These are phyloP conservation scores for Stemphylium beticola DNA, from an alignment of 2,329 filamentous ascomycete species.

Conservation along the genomic window DNA sequence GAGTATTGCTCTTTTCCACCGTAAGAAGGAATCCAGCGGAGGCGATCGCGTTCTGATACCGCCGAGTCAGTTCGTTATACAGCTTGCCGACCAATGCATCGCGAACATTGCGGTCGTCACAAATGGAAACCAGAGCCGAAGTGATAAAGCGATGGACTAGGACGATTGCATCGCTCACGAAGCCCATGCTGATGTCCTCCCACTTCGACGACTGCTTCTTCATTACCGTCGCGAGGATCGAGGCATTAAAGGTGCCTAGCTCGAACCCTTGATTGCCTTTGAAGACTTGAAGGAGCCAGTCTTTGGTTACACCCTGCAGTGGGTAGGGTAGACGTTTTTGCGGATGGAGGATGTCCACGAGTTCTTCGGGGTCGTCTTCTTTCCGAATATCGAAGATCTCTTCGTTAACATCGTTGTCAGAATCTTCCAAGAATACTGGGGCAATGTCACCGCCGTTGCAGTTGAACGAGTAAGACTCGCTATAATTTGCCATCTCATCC, in stretches of 20 bases:
- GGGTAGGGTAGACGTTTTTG: neutral
- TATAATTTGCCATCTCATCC: constrained; percentile 1
- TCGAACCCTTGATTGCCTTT: constrained; percentile 54
- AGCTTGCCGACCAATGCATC: neutral
- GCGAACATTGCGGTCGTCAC: neutral
- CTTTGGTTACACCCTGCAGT: neutral
- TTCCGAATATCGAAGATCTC: neutral
- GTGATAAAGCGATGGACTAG: constrained; percentile 61
- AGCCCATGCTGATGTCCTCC: constrained; percentile 55
- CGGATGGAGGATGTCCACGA: constrained; percentile 1
- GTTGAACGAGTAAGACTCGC: neutral
- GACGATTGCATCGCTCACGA: constrained; percentile 59
- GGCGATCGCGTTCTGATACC: constrained; percentile 57
- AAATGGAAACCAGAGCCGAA: neutral
- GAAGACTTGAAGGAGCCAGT: neutral
- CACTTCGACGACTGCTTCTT: constrained; percentile 62
- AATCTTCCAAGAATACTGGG: neutral
- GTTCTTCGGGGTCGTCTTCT: constrained; percentile 1
- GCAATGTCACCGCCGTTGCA: neutral
- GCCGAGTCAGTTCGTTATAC: constrained; percentile 50
- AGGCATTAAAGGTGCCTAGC: constrained; percentile 56
- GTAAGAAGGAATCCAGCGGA: constrained; percentile 60
- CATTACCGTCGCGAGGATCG: constrained; percentile 56
- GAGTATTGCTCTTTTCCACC: constrained; percentile 56
- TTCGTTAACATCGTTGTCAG: neutral